Conservation (phyloP, 352 stramenopile species). For the Phytophthora aleatoria region DNA sequence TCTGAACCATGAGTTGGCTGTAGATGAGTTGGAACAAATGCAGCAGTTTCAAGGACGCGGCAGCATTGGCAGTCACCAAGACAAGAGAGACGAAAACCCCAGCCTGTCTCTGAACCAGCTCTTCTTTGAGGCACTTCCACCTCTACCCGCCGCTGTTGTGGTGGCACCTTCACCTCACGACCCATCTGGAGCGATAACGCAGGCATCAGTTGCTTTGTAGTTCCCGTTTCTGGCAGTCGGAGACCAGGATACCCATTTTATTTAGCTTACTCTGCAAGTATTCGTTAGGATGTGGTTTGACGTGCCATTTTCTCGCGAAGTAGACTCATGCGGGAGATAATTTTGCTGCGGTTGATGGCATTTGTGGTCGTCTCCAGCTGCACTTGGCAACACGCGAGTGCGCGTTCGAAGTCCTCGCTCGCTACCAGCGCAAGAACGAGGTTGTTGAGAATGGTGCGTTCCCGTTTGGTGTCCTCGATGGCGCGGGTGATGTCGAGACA, state of each 20-base stretch:
- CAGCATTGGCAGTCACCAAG: constrained; percentile 14
- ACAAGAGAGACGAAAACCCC: constrained; percentile 12
- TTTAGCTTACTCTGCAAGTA: not conserved
- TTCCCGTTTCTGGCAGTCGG: no score
- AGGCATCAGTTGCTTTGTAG: constrained; percentile 36
- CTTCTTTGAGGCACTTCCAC: constrained; percentile 41
- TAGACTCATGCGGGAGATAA: constrained; percentile 78
- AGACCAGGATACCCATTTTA: not conserved
- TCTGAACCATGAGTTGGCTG: constrained; percentile 55
- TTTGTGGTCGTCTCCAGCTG: constrained; percentile 73
- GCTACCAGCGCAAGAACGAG: constrained; percentile 78
- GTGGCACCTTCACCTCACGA: constrained; percentile 35
- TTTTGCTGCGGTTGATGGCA: constrained; percentile 78
- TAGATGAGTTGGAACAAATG: constrained; percentile 62
- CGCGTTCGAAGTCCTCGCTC: constrained; percentile 56
- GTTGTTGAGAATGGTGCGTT: constrained; percentile 87
- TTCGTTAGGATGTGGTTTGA: constrained; percentile 13
- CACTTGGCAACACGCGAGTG: constrained; percentile 67
- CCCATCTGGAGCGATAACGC: constrained; percentile 20
- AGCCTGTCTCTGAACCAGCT: constrained; percentile 32
- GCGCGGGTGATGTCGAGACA: constrained; percentile 76
- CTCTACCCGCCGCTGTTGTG: constrained; percentile 30
- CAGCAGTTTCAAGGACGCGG: constrained; percentile 25
- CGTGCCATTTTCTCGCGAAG: constrained; percentile 50
- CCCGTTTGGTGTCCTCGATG: constrained; percentile 75